phyloP scores from a whole-genome alignment of 441 rosid genomes.

The Erodium moschatum region DNA sequence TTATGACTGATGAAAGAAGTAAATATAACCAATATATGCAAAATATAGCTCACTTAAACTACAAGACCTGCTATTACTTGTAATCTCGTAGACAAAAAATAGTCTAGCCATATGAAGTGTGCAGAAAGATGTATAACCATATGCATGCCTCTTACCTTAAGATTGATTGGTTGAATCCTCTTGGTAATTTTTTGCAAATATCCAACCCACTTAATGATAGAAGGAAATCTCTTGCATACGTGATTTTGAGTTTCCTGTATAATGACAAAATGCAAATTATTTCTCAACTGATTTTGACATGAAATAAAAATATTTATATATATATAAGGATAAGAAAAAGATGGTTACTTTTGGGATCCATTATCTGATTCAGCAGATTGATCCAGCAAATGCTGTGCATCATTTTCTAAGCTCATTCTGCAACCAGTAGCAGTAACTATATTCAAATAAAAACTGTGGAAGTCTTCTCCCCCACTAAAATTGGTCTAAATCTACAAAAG shows the following conservation, averaged over 20 bases:
- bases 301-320: neutral
- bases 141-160: slow-evolving; percentile 38
- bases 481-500: slow-evolving; percentile 15
- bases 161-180: slow-evolving; percentile 48
- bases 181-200: slow-evolving; percentile 60
- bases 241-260: slow-evolving; percentile 49
- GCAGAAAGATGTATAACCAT: neutral
- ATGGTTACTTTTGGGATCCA: slow-evolving; percentile 35
- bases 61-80: slow-evolving; percentile 4
- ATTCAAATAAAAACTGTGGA: slow-evolving; percentile 4
- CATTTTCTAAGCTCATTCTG: slow-evolving; percentile 58
- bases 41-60: neutral
- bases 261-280: slow-evolving; percentile 21
- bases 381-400: slow-evolving; percentile 33
- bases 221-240: slow-evolving; percentile 62
- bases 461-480: slow-evolving; percentile 10
- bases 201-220: slow-evolving; percentile 64
- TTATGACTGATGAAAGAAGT: slow-evolving; percentile 5
- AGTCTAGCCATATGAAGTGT: neutral
- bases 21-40: slow-evolving; percentile 12
- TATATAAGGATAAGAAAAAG: slow-evolving; percentile 13
- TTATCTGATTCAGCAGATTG: slow-evolving; percentile 29
- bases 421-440: slow-evolving; percentile 6
- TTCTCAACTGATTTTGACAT: slow-evolving; percentile 8
- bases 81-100: neutral